Evolutionary conservation across 108 stramenopile genomes (phyloP).

Genomic region (Nitzschia sp.): DNA sequence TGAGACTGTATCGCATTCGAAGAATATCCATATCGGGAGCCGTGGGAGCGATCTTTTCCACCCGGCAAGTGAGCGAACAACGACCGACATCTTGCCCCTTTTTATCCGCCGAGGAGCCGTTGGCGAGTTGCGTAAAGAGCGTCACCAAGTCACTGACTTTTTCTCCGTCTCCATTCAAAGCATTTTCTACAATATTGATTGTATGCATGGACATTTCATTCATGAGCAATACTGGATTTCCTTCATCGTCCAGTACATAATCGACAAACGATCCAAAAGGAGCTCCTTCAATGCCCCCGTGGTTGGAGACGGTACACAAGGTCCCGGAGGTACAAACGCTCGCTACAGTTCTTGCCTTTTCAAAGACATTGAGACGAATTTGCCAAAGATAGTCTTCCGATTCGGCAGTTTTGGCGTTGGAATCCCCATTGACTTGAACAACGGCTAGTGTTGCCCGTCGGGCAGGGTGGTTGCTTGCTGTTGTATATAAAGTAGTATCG

Average conservation of each 20-base stretch:
- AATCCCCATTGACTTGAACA: conserved; percentile 32
- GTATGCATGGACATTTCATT: conserved; percentile 96
- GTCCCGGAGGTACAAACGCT: conserved; percentile 86
- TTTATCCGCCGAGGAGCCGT: conserved; percentile 13
- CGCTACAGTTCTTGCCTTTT: conserved; percentile 87
- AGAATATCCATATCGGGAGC: conserved; percentile 83
- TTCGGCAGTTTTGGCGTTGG: conserved; percentile 2
- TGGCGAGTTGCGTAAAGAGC: conserved; percentile 74
- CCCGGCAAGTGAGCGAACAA: conserved; percentile 87
- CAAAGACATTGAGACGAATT: conserved; percentile 80
- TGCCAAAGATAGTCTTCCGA: conserved; percentile 31
- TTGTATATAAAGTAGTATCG: too few species aligned
- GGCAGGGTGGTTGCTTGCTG: too few species aligned
- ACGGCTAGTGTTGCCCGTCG: conserved; percentile 1
- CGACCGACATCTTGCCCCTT: conserved; percentile 88
- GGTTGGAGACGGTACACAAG: conserved; percentile 77
- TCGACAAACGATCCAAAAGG: conserved; percentile 97
- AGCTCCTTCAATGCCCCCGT: conserved; percentile 81
- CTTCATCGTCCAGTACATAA: conserved; percentile 93
- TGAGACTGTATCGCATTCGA: conserved; percentile 88
- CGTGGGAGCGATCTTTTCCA: conserved; percentile 68
- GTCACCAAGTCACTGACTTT: conserved; percentile 49
- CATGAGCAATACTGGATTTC: conserved; percentile 94
- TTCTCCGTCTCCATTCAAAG: conserved; percentile 2
- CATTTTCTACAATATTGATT: conserved; percentile 75